Conservation (phyloP, 495 filamentous ascomycete species). For the Cryomyces minteri region DNA sequence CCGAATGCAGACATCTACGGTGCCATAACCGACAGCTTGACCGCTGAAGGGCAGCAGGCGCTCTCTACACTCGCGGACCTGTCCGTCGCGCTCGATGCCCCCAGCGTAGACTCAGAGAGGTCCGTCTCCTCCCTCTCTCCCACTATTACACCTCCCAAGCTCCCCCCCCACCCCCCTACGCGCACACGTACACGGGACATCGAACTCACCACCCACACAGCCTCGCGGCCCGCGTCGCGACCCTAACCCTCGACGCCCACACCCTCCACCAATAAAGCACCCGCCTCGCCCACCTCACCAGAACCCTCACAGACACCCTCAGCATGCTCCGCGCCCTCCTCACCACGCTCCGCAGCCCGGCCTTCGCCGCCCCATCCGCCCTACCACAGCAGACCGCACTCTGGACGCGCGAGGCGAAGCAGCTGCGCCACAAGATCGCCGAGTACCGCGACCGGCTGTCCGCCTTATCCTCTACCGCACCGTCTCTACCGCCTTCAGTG, state of each 20-base stretch:
- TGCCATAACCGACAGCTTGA: slow-evolving; percentile 10
- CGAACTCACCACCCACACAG: not conserved
- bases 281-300: not conserved
- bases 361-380: slow-evolving; percentile 29
- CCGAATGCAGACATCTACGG: slow-evolving; percentile 8
- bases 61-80: slow-evolving; percentile 17
- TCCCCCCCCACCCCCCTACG: too few species aligned
- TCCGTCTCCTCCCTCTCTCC: not conserved
- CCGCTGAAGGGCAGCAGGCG: slow-evolving; percentile 7
- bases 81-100: slow-evolving; percentile 12
- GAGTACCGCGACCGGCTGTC: slow-evolving; percentile 35
- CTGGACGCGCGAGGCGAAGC: slow-evolving; percentile 41
- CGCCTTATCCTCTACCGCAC: slow-evolving; percentile 8
- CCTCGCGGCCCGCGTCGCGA: not conserved
- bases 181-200: too few species aligned
- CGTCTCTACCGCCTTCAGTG: slow-evolving; percentile 4
- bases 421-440: slow-evolving; percentile 33
- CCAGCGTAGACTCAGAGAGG: slow-evolving; percentile 8
- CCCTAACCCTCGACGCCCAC: not conserved
- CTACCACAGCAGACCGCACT: slow-evolving; percentile 41
- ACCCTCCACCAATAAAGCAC: not conserved
- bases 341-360: slow-evolving; percentile 11
- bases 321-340: not conserved
- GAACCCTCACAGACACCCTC: too few species aligned
- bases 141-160: not conserved